phyloP scores from a whole-genome alignment of 768 basidiomycete genomes.

The Galerina sulciceps region DNA sequence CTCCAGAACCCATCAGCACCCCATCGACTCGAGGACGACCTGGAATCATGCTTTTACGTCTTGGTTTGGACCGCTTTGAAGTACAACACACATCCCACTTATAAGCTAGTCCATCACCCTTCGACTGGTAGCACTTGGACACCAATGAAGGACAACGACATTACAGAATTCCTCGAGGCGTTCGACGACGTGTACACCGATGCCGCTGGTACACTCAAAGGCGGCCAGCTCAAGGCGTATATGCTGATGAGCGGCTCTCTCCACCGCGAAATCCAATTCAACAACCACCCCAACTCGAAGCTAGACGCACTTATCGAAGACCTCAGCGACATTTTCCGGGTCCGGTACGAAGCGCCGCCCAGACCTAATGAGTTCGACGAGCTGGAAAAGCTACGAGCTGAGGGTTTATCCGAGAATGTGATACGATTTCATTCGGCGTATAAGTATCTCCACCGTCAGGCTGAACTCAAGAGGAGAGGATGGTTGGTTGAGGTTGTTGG shows the following conservation, averaged over 20 bases:
- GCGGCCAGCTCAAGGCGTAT: neutral
- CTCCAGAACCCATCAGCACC: conserved; percentile 5
- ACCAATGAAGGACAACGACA: neutral
- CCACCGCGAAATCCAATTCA: neutral
- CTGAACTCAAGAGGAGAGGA: neutral
- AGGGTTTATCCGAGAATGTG: neutral
- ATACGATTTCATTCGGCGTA: neutral
- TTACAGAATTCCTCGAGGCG: neutral
- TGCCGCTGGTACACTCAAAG: neutral
- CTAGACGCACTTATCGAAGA: neutral
- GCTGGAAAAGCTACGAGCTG: neutral
- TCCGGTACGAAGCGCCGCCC: neutral
- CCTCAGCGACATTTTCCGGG: neutral
- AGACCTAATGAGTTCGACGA: neutral
- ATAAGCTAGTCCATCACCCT: neutral
- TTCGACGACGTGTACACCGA: neutral
- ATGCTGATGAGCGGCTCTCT: neutral
- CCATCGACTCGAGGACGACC: conserved; percentile 29
- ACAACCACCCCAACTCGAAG: neutral
- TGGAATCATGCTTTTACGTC: conserved; percentile 31
- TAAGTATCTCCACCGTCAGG: neutral
- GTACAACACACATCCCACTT: neutral
- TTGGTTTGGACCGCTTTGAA: conserved; percentile 8
- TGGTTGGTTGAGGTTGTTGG: neutral
- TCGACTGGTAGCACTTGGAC: no score